phyloP scores from a whole-genome alignment of 176 grass and related monocot species.

The Carex parvula region DNA sequence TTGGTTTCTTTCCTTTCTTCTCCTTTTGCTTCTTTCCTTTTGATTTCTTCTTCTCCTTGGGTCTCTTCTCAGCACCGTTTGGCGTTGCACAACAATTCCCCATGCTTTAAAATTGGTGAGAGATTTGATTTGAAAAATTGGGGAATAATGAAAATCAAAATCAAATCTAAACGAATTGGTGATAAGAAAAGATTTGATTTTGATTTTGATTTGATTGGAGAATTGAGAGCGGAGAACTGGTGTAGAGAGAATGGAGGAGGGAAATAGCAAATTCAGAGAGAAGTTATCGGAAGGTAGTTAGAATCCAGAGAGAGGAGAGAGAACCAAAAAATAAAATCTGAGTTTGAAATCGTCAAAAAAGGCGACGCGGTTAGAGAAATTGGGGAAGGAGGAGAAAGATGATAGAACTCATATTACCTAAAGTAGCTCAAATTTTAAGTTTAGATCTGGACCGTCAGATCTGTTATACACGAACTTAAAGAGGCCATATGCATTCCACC shows the following conservation, averaged over 20 bases:
- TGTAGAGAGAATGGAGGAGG: not conserved
- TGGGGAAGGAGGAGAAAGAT: not conserved
- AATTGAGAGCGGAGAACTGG: not conserved
- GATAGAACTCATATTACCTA: not conserved
- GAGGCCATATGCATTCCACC: too few relatives aligned
- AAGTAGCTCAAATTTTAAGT: too few relatives aligned
- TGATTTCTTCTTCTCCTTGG: constrained; percentile 12
- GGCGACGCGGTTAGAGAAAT: constrained; percentile 14
- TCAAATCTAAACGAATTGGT: not conserved
- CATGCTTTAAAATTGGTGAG: constrained; percentile 28
- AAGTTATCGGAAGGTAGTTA: constrained; percentile 10
- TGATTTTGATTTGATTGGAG: not conserved
- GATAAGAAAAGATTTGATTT: not conserved
- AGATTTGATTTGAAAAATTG: not conserved
- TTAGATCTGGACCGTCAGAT: too few relatives aligned
- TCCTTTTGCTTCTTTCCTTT: constrained; percentile 39
- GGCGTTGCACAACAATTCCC: constrained; percentile 71
- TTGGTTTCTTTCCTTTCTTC: constrained; percentile 70
- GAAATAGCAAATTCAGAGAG: constrained; percentile 10
- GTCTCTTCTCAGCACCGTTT: not conserved
- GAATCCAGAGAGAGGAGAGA: not conserved
- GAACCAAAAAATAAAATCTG: not conserved
- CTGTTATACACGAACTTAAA: too few relatives aligned
- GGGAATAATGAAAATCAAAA: not conserved
- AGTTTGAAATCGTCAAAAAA: not conserved